phyloP scores from a whole-genome alignment of 768 basidiomycete species.

The Tephrocybe sp. region DNA sequence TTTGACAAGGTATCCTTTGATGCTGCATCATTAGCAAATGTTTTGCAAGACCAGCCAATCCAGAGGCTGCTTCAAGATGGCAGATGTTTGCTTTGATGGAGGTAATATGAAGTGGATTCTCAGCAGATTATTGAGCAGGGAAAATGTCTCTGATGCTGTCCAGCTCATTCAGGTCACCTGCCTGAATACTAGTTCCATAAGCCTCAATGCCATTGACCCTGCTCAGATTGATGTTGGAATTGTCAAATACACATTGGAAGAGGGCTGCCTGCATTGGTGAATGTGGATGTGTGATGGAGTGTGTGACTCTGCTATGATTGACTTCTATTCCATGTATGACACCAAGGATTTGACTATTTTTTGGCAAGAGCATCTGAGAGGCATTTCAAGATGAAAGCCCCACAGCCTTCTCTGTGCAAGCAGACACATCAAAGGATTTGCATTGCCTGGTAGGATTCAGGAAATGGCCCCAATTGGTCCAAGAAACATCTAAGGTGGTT shows the following conservation, averaged over 20 bases:
- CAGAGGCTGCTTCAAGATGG: slow-evolving; percentile 76
- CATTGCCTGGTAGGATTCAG: slow-evolving; percentile 66
- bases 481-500: slow-evolving; percentile 58
- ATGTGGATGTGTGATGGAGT: slow-evolving; percentile 77
- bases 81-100: slow-evolving; percentile 76
- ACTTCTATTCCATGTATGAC: slow-evolving; percentile 70
- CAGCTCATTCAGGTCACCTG: slow-evolving; percentile 68
- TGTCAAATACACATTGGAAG: slow-evolving; percentile 46
- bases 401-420: slow-evolving; percentile 69
- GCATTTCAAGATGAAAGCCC: slow-evolving; percentile 70
- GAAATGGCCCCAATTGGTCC: slow-evolving; percentile 68
- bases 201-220: slow-evolving; percentile 68
- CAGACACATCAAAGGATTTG: slow-evolving; percentile 68
- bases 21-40: slow-evolving; percentile 67
- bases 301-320: slow-evolving; percentile 67
- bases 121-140: slow-evolving; percentile 33
- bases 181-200: slow-evolving; percentile 74
- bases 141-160: slow-evolving; percentile 62
- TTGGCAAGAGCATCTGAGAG: slow-evolving; percentile 64
- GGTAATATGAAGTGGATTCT: slow-evolving; percentile 61
- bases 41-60: slow-evolving; percentile 70
- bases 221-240: slow-evolving; percentile 41
- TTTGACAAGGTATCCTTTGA: slow-evolving; percentile 55
- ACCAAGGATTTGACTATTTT: slow-evolving; percentile 65
- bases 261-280: slow-evolving; percentile 57